A percentile compares a stretch with the other conserved stretches of the same genome.
These are phyloP conservation scores for Phaffomyces opuntiae DNA, from an alignment of 805 yeast genomes.

Conservation along the genomic window DNA sequence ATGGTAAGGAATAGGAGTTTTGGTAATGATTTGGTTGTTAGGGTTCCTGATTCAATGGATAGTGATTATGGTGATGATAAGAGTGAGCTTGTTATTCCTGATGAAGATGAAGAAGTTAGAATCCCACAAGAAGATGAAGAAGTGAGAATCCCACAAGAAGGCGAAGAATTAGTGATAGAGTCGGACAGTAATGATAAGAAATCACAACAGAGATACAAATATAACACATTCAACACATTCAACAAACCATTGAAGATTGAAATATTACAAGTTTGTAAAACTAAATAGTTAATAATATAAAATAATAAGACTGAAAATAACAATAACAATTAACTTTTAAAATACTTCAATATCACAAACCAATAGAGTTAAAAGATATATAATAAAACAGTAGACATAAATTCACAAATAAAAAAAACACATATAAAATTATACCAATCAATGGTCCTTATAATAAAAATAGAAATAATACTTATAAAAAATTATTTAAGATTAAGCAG, in stretches of 20 bases:
- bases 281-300: too few relatives aligned
- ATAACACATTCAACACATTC: conserved; percentile 9
- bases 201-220: conserved; percentile 14
- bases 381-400: neutral
- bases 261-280: conserved; percentile 8
- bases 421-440: neutral
- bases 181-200: conserved; percentile 9
- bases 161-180: conserved; percentile 5
- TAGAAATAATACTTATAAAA: neutral
- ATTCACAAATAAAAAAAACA: neutral
- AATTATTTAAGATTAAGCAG: conserved; percentile 9
- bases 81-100: conserved; percentile 12
- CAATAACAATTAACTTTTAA: neutral
- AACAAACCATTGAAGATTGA: conserved; percentile 16
- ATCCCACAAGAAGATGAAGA: conserved; percentile 11
- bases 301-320: conserved; percentile 4
- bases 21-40: conserved; percentile 8
- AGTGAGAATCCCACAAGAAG: conserved; percentile 15
- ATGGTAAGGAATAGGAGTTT: neutral
- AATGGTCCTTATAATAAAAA: neutral
- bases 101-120: too few relatives aligned
- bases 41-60: conserved; percentile 7
- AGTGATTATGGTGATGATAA: neutral
- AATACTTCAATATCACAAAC: neutral
- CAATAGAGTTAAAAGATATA: neutral